Evolutionary conservation across 1,284 basidiomycete genomes (phyloP).

Genomic region (Pisolithus thermaeus): DNA sequence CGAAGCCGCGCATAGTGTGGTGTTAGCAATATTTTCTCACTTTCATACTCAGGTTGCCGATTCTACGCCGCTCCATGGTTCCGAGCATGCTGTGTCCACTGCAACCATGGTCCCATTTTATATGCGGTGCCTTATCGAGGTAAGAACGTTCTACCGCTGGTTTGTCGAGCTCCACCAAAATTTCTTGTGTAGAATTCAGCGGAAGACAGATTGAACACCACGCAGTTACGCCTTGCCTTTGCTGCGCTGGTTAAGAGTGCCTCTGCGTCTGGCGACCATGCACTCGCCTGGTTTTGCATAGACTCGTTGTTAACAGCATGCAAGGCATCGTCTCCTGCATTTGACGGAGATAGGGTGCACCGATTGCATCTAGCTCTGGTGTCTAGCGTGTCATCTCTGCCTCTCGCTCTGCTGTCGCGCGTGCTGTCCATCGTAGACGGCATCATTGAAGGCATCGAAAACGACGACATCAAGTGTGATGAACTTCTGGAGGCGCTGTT

Average conservation of each 20-base stretch:
- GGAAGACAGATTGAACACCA: slow-evolving; percentile 48
- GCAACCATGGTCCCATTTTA: slow-evolving; percentile 65
- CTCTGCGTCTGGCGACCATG: slow-evolving; percentile 29
- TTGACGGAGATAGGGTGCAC: slow-evolving; percentile 35
- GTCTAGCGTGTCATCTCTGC: slow-evolving; percentile 53
- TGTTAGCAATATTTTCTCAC: slow-evolving; percentile 63
- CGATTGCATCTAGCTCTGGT: slow-evolving; percentile 54
- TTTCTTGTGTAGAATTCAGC: slow-evolving; percentile 50
- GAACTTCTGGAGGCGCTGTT: slow-evolving; percentile 55
- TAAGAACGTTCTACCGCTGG: slow-evolving; percentile 19
- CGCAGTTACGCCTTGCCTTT: slow-evolving; percentile 62
- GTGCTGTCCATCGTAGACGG: slow-evolving; percentile 43
- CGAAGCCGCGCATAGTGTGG: slow-evolving; percentile 71
- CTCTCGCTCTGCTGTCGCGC: slow-evolving; percentile 47
- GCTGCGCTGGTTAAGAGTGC: slow-evolving; percentile 58
- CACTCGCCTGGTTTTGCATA: slow-evolving; percentile 60
- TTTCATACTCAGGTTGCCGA: slow-evolving; percentile 17
- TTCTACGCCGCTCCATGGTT: slow-evolving; percentile 1
- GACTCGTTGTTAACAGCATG: slow-evolving; percentile 41
- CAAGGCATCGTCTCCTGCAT: slow-evolving; percentile 6
- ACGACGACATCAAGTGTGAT: slow-evolving; percentile 20
- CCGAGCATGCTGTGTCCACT: slow-evolving; percentile 32
- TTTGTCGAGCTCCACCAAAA: not conserved
- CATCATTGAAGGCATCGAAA: slow-evolving; percentile 25
- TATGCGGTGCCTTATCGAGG: slow-evolving; percentile 58